Conservation (phyloP, 139 green algal genomes). For the Spirogloea muscicola region DNA sequence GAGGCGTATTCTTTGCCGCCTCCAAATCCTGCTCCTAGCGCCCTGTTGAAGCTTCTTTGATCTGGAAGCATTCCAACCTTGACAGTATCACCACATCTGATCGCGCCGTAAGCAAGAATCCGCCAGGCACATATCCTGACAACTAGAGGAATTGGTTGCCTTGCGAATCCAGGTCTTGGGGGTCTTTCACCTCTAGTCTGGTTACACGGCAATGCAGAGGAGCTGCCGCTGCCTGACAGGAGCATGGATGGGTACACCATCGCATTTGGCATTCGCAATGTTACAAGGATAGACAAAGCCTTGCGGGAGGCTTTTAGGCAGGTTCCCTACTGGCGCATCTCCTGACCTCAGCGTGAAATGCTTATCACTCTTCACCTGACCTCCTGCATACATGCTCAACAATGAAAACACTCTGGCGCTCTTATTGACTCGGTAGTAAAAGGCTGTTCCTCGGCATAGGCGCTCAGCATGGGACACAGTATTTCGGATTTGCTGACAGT, state of each 20-base stretch:
- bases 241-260: constrained; percentile 92
- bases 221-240: constrained; percentile 69
- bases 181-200: constrained; percentile 59
- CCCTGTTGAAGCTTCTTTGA: neutral
- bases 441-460: neutral
- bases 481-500: neutral
- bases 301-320: constrained; percentile 73
- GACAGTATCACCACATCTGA: neutral
- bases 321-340: neutral
- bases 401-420: neutral
- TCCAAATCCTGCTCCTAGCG: neutral
- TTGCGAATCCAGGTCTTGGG: constrained; percentile 1
- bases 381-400: neutral
- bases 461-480: neutral
- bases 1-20: neutral
- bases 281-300: constrained; percentile 74
- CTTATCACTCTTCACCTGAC: neutral
- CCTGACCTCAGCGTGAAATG: neutral
- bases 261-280: constrained; percentile 96
- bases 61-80: neutral
- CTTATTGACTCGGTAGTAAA: neutral
- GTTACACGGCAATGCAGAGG: constrained; percentile 83
- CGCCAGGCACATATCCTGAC: no score
- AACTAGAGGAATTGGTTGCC: no score
- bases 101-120: neutral